These are phyloP conservation scores for Hyaloraphidium curvatum DNA, from an alignment of 192 early-diverging fungal species.

Conservation along the genomic window DNA sequence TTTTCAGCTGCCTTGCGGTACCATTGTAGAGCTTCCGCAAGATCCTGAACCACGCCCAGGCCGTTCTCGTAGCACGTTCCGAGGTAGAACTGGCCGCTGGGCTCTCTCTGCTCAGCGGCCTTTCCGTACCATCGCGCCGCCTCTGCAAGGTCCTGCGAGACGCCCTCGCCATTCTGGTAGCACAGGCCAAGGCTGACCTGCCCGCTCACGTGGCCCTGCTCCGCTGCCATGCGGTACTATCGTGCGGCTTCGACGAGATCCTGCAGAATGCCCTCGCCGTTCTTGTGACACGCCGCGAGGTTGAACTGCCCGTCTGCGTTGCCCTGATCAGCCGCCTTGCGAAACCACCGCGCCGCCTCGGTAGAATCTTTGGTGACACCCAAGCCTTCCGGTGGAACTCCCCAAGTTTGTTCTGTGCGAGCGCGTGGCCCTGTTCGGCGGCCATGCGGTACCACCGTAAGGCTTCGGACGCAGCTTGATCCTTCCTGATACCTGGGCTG, in stretches of 20 bases:
- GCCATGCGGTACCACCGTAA: not conserved
- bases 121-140: too few species aligned
- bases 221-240: too few species aligned
- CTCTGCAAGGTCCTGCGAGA: too few species aligned
- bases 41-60: too few species aligned
- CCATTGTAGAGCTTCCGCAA: not conserved
- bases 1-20: not conserved
- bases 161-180: too few species aligned
- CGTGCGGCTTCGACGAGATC: not conserved
- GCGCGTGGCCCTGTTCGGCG: not conserved
- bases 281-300: not conserved
- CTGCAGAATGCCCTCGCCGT: not conserved
- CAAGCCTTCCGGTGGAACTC: not conserved
- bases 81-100: too few species aligned
- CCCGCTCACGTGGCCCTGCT: too few species aligned
- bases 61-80: too few species aligned
- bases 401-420: not conserved
- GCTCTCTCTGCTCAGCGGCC: too few species aligned
- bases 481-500: too few species aligned
- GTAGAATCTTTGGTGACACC: not conserved
- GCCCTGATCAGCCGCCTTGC: not conserved
- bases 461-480: too few species aligned
- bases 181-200: too few species aligned
- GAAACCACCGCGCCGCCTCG: not conserved
- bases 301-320: not conserved